Evolutionary conservation across 805 yeast genomes (phyloP).

Genomic region (Wickerhamiella sergipiensis): DNA sequence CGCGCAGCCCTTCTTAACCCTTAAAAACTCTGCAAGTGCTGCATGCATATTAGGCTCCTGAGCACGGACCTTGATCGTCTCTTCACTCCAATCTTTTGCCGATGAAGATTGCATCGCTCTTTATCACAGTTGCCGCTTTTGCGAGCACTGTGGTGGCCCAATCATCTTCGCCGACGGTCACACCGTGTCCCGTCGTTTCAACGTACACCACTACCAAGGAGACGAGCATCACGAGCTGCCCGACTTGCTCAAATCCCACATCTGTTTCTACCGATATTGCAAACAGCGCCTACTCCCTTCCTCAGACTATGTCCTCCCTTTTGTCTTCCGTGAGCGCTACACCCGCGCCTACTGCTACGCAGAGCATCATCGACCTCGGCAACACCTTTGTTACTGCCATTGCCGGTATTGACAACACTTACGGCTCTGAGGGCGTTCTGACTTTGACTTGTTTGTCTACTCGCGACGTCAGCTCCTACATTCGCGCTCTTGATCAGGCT

Average conservation of each 20-base stretch:
- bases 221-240: background rate
- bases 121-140: background rate
- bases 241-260: background rate
- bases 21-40: background rate
- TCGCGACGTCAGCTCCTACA: background rate
- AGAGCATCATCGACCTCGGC: background rate
- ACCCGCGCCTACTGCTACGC: background rate
- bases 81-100: background rate
- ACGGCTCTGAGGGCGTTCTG: background rate
- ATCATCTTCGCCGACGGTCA: background rate
- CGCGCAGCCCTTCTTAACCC: background rate
- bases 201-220: background rate
- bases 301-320: background rate
- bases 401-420: background rate
- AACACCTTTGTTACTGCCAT: background rate
- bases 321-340: background rate
- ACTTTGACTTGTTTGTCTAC: background rate
- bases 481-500: background rate
- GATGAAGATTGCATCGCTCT: background rate
- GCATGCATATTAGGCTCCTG: background rate
- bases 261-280: background rate
- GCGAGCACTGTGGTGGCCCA: background rate
- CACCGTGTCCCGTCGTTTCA: background rate
- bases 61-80: background rate
- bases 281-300: background rate